A percentile compares a stretch with the other conserved stretches of the same genome.
phyloP scores from a whole-genome alignment of 306 rosid species.

The Lathyrus aphaca region DNA sequence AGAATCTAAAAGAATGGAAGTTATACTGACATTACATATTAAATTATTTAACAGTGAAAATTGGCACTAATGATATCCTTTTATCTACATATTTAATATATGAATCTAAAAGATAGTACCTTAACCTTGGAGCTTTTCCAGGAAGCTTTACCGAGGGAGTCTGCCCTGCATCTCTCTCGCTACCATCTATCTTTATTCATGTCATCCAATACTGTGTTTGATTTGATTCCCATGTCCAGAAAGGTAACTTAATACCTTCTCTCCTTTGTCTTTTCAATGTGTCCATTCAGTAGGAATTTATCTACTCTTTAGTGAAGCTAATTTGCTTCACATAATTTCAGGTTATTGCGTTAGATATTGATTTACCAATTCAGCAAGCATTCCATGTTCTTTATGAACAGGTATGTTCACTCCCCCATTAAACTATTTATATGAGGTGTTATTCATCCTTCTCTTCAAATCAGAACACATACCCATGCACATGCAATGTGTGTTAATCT shows the following conservation, averaged over 20 bases:
- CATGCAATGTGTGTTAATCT: conserved; percentile 21
- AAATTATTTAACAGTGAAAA: background rate
- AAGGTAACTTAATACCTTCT: conserved; percentile 58
- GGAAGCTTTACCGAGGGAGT: conserved; percentile 55
- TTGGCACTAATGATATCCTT: too few relatives aligned
- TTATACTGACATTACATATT: background rate
- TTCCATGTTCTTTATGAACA: conserved; percentile 60
- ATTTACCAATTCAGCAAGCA: conserved; percentile 67
- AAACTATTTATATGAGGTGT: conserved; percentile 46
- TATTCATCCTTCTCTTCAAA: conserved; percentile 26
- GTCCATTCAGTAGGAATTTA: conserved; percentile 10
- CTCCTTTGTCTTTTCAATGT: background rate
- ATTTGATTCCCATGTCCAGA: conserved; percentile 73
- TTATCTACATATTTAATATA: too few relatives aligned
- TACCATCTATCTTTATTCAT: conserved; percentile 56
- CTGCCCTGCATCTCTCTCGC: conserved; percentile 56
- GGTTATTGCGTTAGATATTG: conserved; percentile 63
- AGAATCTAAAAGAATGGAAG: conserved; percentile 21
- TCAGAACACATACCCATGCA: conserved; percentile 5
- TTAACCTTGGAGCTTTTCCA: conserved; percentile 46
- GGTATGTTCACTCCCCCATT: conserved; percentile 39
- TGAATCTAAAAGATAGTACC: conserved; percentile 35
- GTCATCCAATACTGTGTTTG: conserved; percentile 58
- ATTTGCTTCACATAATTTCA: conserved; percentile 39
- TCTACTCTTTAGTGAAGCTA: conserved; percentile 25